Evolutionary conservation across 2,329 filamentous ascomycete species (phyloP).

Genomic region (Arachnopeziza araneosa): DNA sequence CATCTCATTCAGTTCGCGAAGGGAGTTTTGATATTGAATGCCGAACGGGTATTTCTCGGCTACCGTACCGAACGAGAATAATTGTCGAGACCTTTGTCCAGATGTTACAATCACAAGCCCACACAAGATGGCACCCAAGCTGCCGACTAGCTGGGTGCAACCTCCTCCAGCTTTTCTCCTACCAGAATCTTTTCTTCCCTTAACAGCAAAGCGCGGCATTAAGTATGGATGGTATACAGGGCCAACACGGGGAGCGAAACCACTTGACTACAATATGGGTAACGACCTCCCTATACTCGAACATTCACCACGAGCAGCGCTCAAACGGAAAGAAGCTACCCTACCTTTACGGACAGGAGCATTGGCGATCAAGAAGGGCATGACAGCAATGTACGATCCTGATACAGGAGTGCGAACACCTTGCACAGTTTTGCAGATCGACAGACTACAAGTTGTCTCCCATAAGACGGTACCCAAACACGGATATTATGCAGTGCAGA

Average conservation of each 20-base stretch:
- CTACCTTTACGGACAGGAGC: slow-evolving; percentile 70
- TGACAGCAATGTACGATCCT: slow-evolving; percentile 82
- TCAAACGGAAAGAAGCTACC: slow-evolving; percentile 51
- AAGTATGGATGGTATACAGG: slow-evolving; percentile 54
- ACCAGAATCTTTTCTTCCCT: slow-evolving; percentile 28
- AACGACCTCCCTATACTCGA: slow-evolving; percentile 52
- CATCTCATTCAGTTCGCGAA: not conserved
- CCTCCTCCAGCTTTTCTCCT: slow-evolving; percentile 28
- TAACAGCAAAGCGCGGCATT: slow-evolving; percentile 30
- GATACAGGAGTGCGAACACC: slow-evolving; percentile 71
- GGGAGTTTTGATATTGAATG: slow-evolving; percentile 28
- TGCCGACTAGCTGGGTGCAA: slow-evolving; percentile 30
- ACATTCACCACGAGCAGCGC: slow-evolving; percentile 54
- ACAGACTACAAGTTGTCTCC: slow-evolving; percentile 82
- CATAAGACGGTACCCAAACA: slow-evolving; percentile 76
- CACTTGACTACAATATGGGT: slow-evolving; percentile 51
- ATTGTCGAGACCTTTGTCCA: not conserved
- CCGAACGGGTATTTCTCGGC: slow-evolving; percentile 12
- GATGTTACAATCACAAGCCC: slow-evolving; percentile 9
- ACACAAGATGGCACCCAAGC: slow-evolving; percentile 32
- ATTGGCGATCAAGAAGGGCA: slow-evolving; percentile 87
- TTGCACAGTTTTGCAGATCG: slow-evolving; percentile 90
- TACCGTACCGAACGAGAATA: slow-evolving; percentile 19
- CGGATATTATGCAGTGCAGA: slow-evolving; percentile 91
- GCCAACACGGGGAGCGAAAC: slow-evolving; percentile 42